Conservation (phyloP, 306 rosid species). For the Ormosia emarginata region DNA sequence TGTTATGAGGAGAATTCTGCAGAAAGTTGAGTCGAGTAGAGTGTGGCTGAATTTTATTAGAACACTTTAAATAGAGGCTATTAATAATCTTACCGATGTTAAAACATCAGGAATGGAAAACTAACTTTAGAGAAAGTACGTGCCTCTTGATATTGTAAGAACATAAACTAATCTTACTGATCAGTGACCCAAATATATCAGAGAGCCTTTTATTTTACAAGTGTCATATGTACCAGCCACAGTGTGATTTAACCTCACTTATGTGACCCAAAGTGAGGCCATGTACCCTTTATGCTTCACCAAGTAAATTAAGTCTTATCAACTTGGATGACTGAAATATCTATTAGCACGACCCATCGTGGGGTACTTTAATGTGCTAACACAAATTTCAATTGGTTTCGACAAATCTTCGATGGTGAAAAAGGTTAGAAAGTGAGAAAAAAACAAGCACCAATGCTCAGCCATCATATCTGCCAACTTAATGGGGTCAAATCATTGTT, state of each 20-base stretch:
- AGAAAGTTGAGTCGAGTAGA: not conserved
- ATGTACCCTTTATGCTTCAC: not conserved
- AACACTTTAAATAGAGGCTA: not conserved
- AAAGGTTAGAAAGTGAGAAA: constrained; percentile 8
- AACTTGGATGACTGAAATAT: not conserved
- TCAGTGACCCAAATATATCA: not conserved
- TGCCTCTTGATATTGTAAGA: not conserved
- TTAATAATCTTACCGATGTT: not conserved
- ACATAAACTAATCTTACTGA: not conserved
- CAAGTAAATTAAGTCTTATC: not conserved
- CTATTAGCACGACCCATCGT: not conserved
- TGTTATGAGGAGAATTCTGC: not conserved
- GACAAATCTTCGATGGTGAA: constrained; percentile 1
- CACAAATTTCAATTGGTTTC: constrained; percentile 6
- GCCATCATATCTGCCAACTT: constrained; percentile 24
- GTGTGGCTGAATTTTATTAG: not conserved
- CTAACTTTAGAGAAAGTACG: not conserved
- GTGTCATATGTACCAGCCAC: not conserved
- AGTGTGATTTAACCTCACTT: constrained; percentile 38
- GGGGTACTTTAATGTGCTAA: constrained; percentile 24
- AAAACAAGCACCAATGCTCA: constrained; percentile 17
- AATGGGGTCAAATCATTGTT: constrained; percentile 28
- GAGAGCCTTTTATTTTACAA: not conserved
- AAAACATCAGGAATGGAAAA: not conserved
- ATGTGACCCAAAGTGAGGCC: constrained; percentile 20